A percentile compares a stretch with the other conserved stretches of the same genome.
phyloP scores from a whole-genome alignment of 1,284 basidiomycete genomes.

The Marasmius tenuissimus region DNA sequence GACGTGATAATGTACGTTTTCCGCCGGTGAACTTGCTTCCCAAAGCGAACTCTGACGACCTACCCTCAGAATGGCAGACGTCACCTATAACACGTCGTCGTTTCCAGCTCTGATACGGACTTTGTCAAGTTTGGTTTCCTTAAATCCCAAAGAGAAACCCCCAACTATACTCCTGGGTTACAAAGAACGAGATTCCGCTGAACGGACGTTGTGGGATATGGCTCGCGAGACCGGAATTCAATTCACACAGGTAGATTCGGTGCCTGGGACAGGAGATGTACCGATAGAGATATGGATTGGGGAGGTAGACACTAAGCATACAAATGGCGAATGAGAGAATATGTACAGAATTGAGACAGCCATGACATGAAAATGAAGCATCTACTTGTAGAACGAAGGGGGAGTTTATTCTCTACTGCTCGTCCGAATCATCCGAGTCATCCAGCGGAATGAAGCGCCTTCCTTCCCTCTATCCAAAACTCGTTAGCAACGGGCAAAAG shows the following conservation, averaged over 20 bases:
- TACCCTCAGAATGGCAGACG: slow-evolving; percentile 76
- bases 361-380: not conserved
- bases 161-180: slow-evolving; percentile 73
- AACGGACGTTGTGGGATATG: slow-evolving; percentile 72
- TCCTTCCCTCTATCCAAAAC: slow-evolving; percentile 33
- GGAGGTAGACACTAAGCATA: not conserved
- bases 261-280: slow-evolving; percentile 53
- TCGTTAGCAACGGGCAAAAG: no score
- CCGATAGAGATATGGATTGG: slow-evolving; percentile 76
- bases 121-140: slow-evolving; percentile 42
- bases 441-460: slow-evolving; percentile 43
- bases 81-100: slow-evolving; percentile 85
- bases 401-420: slow-evolving; percentile 27
- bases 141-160: slow-evolving; percentile 22
- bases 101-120: slow-evolving; percentile 70
- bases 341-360: not conserved
- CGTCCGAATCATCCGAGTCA: slow-evolving; percentile 38
- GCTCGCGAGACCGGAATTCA: slow-evolving; percentile 48
- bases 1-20: slow-evolving; percentile 59
- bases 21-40: not conserved
- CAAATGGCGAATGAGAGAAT: not conserved
- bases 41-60: not conserved
- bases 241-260: slow-evolving; percentile 54
- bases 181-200: slow-evolving; percentile 77
- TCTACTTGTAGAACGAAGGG: not conserved